Evolutionary conservation across 1,284 basidiomycete genomes (phyloP).

Genomic region (Moniliella sp.): DNA sequence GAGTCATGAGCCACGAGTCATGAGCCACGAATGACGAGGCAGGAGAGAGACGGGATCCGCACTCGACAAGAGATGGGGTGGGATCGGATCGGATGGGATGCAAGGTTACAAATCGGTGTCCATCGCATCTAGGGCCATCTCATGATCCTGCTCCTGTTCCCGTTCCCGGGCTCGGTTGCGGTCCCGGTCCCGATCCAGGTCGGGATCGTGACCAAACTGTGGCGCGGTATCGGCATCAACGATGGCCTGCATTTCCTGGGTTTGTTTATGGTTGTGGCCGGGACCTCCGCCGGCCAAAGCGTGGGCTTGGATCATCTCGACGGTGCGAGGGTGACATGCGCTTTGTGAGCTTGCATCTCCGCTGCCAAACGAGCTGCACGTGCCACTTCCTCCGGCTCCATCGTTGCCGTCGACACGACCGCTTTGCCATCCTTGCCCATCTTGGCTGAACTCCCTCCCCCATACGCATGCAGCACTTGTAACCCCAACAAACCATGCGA

Average conservation of each 20-base stretch:
- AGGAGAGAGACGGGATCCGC: too few species aligned
- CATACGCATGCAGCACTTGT: slow-evolving; percentile 25
- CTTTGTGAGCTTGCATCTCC: slow-evolving; percentile 6
- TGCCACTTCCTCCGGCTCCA: slow-evolving; percentile 22
- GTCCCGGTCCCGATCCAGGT: neutral
- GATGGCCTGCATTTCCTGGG: neutral
- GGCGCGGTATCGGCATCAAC: neutral
- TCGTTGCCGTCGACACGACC: slow-evolving; percentile 22
- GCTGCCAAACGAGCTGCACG: slow-evolving; percentile 20
- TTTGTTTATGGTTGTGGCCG: slow-evolving; percentile 2
- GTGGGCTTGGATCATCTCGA: too few species aligned
- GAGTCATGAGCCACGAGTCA: too few species aligned
- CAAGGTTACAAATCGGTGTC: neutral
- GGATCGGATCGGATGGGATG: too few species aligned
- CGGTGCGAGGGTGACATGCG: too few species aligned
- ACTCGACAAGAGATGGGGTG: too few species aligned
- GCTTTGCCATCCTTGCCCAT: slow-evolving; percentile 26
- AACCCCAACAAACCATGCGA: slow-evolving; percentile 45
- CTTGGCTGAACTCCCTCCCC: slow-evolving; percentile 26
- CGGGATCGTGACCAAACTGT: neutral
- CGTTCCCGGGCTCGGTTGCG: too few species aligned
- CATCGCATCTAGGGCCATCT: neutral
- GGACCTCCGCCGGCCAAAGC: slow-evolving; percentile 14
- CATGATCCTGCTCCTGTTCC: too few species aligned
- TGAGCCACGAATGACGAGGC: too few species aligned